phyloP scores from a whole-genome alignment of 805 yeast genomes.

The Soucietia sequanensis region DNA sequence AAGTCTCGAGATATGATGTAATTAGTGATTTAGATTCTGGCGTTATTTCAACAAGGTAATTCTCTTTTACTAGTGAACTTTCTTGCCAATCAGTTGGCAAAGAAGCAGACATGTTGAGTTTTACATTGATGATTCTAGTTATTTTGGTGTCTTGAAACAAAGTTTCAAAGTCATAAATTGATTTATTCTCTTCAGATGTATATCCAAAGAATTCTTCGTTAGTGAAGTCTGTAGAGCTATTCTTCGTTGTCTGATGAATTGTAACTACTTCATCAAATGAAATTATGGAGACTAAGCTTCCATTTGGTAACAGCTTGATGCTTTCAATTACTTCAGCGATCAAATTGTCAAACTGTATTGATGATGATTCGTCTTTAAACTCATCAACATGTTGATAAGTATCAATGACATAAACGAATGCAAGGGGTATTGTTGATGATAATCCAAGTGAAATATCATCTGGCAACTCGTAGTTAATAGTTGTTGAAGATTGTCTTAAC shows the following conservation, averaged over 20 bases:
- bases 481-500: slow-evolving; percentile 21
- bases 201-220: slow-evolving; percentile 5
- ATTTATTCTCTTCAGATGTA: neutral
- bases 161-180: neutral
- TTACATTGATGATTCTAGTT: slow-evolving; percentile 1
- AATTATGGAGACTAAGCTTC: slow-evolving; percentile 20
- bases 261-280: slow-evolving; percentile 28
- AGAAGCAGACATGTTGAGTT: slow-evolving; percentile 3
- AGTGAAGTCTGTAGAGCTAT: slow-evolving; percentile 1
- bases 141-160: slow-evolving; percentile 4
- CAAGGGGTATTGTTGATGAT: slow-evolving; percentile 7
- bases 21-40: slow-evolving; percentile 7
- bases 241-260: slow-evolving; percentile 14
- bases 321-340: slow-evolving; percentile 10
- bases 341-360: slow-evolving; percentile 13
- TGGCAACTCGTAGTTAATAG: slow-evolving; percentile 33
- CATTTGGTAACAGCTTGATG: slow-evolving; percentile 15
- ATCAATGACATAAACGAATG: slow-evolving; percentile 28
- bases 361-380: slow-evolving; percentile 8
- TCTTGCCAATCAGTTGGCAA: slow-evolving; percentile 8
- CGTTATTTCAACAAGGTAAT: slow-evolving; percentile 9
- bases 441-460: slow-evolving; percentile 17
- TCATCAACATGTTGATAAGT: slow-evolving; percentile 27
- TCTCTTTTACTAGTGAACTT: slow-evolving; percentile 8
- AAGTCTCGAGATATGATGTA: neutral